Conservation (phyloP, 108 stramenopile genomes). For the Cyclostephanos invisitatus region DNA sequence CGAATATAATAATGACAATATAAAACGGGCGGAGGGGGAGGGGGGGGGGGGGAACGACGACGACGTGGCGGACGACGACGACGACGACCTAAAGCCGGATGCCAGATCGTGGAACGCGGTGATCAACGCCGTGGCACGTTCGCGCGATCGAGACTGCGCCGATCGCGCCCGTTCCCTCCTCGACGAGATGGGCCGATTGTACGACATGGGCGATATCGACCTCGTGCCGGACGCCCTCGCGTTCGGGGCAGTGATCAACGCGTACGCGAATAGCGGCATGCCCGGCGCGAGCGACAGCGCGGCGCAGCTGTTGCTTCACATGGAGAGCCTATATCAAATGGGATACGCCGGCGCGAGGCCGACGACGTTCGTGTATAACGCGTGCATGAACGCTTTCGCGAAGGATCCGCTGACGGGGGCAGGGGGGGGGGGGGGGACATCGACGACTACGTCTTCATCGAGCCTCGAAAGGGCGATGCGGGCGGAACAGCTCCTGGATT, state of each 20-base stretch:
- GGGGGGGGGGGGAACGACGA: neutral
- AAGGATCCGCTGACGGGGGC: slow-evolving; percentile 33
- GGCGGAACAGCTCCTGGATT: slow-evolving; percentile 43
- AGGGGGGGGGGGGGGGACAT: neutral
- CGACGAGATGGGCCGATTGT: slow-evolving; percentile 49
- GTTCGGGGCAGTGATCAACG: slow-evolving; percentile 55
- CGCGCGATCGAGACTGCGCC: slow-evolving; percentile 34
- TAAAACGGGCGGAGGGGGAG: too few relatives aligned
- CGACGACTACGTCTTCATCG: too few relatives aligned
- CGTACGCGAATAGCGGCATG: slow-evolving; percentile 42
- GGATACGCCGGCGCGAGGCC: slow-evolving; percentile 47
- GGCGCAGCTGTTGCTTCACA: slow-evolving; percentile 42
- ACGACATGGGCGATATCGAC: slow-evolving; percentile 42
- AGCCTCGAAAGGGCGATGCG: slow-evolving; percentile 14
- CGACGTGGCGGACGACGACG: slow-evolving; percentile 16
- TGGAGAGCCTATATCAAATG: slow-evolving; percentile 46
- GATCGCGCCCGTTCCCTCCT: slow-evolving; percentile 43
- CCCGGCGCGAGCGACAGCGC: slow-evolving; percentile 37
- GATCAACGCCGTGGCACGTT: slow-evolving; percentile 51
- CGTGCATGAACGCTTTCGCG: slow-evolving; percentile 52
- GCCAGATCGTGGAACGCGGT: slow-evolving; percentile 40
- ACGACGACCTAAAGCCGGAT: slow-evolving; percentile 30
- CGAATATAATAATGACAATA: slow-evolving; percentile 10
- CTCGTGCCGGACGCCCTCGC: slow-evolving; percentile 43
- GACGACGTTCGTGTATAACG: slow-evolving; percentile 52